Evolutionary conservation across 768 basidiomycete species (phyloP), one percentile per base, ranked within the genome.

Genomic region (Hericium coralloides): DNA sequence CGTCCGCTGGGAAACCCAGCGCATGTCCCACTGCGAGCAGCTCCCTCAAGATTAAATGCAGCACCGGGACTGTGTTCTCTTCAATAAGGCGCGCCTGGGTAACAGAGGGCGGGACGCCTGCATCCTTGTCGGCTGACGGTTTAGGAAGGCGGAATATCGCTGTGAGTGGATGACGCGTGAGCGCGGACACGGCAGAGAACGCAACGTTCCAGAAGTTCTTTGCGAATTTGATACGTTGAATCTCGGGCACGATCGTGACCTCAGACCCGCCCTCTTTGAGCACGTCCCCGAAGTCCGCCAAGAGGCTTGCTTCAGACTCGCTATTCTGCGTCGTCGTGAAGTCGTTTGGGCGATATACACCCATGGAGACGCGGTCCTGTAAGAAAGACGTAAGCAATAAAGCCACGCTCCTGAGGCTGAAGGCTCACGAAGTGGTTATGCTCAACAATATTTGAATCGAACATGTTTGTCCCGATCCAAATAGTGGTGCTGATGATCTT

Each of bases 151-250:
- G 74, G 66, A 80, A 85, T 26, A 84, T 68, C 1, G 77, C 77
- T 3, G 79, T 75, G 38, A 82, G 70, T 2, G 77, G 73, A 17
- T 62, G 76, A 67, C 75, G 70, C 0, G 78, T 76, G 38, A 86
- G 72, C 0, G 82, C 79, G 0, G 81, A 64, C 54, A 78, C 69
- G 8, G 79, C 76, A 1, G 81, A 77, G 60, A 85, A 79, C 1
- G 73, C 72, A 49, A 81, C 70, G 61, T 84, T 86, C 84, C 80
- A 84, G 49, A 84, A 74, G 61, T 84, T 84, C 70, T 87, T 87
- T 2, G 69, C 60, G 58, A 79, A 87, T 64, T 84, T 85, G 60
- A 72, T 66, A 14, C 82, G 74, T 63, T 84, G 84, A n/a, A 85
- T 80, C 59, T 85, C 81, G 17, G 79, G 73, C 12, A 76, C 77